Evolutionary conservation across 2,329 filamentous ascomycete species (phyloP).

Genomic region (Karstenula rhodostoma): DNA sequence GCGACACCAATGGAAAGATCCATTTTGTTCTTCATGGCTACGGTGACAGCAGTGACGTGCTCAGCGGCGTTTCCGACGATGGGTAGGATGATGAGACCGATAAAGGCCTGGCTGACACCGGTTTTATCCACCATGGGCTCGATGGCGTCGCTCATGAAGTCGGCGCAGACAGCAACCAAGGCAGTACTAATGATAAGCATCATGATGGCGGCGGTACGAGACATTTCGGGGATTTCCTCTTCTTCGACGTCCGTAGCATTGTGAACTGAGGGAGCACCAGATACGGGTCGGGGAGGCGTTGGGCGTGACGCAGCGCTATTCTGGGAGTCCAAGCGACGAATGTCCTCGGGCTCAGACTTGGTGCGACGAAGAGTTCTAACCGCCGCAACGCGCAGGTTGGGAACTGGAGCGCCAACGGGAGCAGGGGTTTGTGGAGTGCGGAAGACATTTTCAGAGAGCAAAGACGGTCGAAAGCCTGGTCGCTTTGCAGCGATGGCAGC

Average conservation of each 20-base stretch:
- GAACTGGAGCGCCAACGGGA: conserved; percentile 37
- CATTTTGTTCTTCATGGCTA: conserved; percentile 84
- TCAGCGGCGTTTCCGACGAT: conserved; percentile 85
- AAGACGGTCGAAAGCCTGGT: conserved; percentile 69
- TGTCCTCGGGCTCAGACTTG: conserved; percentile 47
- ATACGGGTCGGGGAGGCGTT: conserved; percentile 24
- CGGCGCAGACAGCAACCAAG: conserved; percentile 67
- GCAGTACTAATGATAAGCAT: conserved; percentile 57
- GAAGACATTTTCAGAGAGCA: conserved; percentile 77
- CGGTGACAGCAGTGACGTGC: conserved; percentile 79
- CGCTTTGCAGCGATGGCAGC: conserved; percentile 59
- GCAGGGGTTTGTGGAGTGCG: conserved; percentile 50
- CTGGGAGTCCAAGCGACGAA: conserved; percentile 37
- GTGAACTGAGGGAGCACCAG: conserved; percentile 23
- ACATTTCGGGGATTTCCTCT: conserved; percentile 56
- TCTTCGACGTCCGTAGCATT: conserved; percentile 33
- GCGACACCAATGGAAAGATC: conserved; percentile 81
- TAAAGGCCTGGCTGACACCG: conserved; percentile 72
- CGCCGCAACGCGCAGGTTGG: conserved; percentile 44
- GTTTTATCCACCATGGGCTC: conserved; percentile 68
- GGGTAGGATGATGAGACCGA: conserved; percentile 78
- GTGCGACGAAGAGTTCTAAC: conserved; percentile 43
- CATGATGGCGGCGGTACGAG: conserved; percentile 64
- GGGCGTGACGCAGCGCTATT: conserved; percentile 27
- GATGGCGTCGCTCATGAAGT: conserved; percentile 78